Base-by-base conservation (phyloP, 2,329 filamentous ascomycete species). In the Dactylellina parvicollis region DNA sequence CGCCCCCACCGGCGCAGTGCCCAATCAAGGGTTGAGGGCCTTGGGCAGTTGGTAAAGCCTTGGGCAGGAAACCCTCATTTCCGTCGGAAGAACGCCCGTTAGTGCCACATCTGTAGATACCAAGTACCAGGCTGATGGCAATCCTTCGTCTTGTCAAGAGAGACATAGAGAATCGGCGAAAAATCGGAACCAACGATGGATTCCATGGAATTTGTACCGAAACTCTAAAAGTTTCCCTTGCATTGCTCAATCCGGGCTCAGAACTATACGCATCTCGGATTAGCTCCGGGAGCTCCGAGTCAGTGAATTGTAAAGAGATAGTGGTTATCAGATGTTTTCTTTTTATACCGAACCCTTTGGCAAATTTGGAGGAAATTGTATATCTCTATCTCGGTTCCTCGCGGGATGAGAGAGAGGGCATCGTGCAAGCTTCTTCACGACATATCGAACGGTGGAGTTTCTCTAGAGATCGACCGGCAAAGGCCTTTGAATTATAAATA, bases 81-180 rank as follows among this genome's bases (percentile, higher is more conserved):
- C 5, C 20, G 5, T 4, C 5, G 42, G 18, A 46, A 30, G 24
- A 22, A 24, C n/a, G 18, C n/a, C 55, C 28, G 18, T 9, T 36
- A 8, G n/a, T 22, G 4, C 24, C n/a, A n/a, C n/a, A n/a, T 10
- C 32, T 38, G n/a, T 36, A n/a, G 22, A 30, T 59, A 50, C 57
- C 57, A 52, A 72, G 52, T 57, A 57, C 66, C 50, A 72, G 30
- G 40, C 44, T 36, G 57, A 44, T 50, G 66, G 66, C 57, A 62
- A 72, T 62, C 24, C 46, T 56, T 57, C 52, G 18, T 36, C 46
- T 28, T 42, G 52, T 9, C 3, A 16, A 24, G 18, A 12, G 8
- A 36, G 22, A 3, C 38, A n/a, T 40, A 18, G 10, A 55, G 47
- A 49, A 44, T 20, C 55, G 65, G 65, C 55, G 40, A 50, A n/a